Percentiles rank a stretch among this genome's conserved stretches.
These are phyloP conservation scores for Skeletonema grethae DNA, from an alignment of 108 stramenopile genomes.

Conservation along the genomic window DNA sequence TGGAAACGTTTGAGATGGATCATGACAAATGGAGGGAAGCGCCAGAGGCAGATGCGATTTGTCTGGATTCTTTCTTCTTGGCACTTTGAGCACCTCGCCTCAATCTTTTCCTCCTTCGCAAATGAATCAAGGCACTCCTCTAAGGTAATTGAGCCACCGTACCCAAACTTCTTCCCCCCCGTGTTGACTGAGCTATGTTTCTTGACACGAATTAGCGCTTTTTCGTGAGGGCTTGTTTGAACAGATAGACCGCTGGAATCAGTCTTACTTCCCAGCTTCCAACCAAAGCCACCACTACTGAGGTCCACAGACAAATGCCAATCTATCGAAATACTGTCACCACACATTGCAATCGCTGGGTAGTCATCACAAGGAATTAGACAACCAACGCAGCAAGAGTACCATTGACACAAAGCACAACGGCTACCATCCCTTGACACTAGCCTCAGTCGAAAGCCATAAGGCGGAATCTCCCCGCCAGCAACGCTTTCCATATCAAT, in stretches of 20 bases:
- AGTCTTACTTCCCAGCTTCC: slow-evolving; percentile 40
- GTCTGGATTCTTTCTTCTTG: slow-evolving; percentile 88
- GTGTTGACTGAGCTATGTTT: slow-evolving; percentile 68
- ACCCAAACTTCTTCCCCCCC: slow-evolving; percentile 55
- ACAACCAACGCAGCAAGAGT: slow-evolving; percentile 87
- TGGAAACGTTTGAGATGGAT: slow-evolving; percentile 98
- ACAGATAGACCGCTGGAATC: slow-evolving; percentile 29
- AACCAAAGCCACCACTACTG: slow-evolving; percentile 75
- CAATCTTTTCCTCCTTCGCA: slow-evolving; percentile 87
- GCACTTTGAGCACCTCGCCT: slow-evolving; percentile 91
- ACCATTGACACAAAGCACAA: slow-evolving; percentile 86
- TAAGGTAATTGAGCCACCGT: slow-evolving; percentile 72
- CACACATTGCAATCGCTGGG: slow-evolving; percentile 74
- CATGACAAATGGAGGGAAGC: slow-evolving; percentile 92
- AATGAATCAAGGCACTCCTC: slow-evolving; percentile 88
- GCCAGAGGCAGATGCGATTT: slow-evolving; percentile 90
- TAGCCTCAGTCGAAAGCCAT: slow-evolving; percentile 83
- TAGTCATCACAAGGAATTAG: slow-evolving; percentile 80
- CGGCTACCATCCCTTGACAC: slow-evolving; percentile 78
- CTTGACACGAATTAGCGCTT: slow-evolving; percentile 54
- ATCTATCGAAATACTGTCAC: slow-evolving; percentile 86
- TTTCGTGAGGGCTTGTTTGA: slow-evolving; percentile 28
- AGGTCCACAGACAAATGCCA: slow-evolving; percentile 90
- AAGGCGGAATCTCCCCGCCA: slow-evolving; percentile 76
- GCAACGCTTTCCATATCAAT: slow-evolving; percentile 75